Evolutionary conservation across 1,284 basidiomycete genomes (phyloP).

Genomic region (Trichosporon coremiiforme): DNA sequence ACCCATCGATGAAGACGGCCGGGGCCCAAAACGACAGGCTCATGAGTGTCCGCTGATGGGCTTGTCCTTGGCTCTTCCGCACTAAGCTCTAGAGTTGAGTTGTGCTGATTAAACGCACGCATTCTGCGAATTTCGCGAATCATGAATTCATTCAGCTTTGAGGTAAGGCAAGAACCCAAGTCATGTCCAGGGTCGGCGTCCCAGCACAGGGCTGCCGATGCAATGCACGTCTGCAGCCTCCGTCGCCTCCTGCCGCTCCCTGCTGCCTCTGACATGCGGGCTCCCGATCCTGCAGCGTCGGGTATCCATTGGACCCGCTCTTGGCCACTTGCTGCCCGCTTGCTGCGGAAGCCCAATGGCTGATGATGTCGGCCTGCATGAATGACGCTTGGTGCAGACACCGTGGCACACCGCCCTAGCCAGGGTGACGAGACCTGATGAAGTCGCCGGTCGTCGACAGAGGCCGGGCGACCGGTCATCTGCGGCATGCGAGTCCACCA

Average conservation of each 20-base stretch:
- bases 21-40: too few relatives aligned
- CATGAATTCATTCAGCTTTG: constrained; percentile 1
- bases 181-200: too few relatives aligned
- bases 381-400: not conserved
- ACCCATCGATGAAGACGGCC: not conserved
- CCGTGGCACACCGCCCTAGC: too few relatives aligned
- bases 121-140: constrained; percentile 8
- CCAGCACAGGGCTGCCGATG: not conserved
- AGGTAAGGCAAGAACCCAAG: not conserved
- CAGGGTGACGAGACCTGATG: too few relatives aligned
- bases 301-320: not conserved
- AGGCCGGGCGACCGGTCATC: not conserved
- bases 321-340: too few relatives aligned
- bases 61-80: not conserved
- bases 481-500: too few relatives aligned
- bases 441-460: not conserved
- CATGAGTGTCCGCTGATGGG: too few relatives aligned
- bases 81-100: constrained; percentile 9
- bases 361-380: not conserved
- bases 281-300: not conserved
- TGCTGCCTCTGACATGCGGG: not conserved
- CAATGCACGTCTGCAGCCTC: not conserved
- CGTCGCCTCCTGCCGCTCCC: too few relatives aligned
- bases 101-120: not conserved
- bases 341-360: too few relatives aligned